Evolutionary conservation across 768 basidiomycete genomes (phyloP).

Genomic region (Mycena chlorophos): DNA sequence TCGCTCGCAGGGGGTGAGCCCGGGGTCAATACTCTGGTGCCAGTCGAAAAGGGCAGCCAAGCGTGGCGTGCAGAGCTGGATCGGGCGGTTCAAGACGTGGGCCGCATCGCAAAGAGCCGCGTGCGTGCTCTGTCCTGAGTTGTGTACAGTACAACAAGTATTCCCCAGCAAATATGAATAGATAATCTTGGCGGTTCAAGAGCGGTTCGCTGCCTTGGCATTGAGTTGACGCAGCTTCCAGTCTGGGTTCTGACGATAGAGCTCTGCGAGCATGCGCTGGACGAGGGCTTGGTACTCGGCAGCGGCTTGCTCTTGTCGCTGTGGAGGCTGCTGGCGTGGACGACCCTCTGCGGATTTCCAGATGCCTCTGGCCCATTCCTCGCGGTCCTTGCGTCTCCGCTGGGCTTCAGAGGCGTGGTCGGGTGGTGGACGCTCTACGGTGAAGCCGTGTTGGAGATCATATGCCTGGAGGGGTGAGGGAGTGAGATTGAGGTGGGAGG

Average conservation of each 20-base stretch:
- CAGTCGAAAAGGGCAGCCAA: slow-evolving; percentile 38
- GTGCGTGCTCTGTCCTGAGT: too few species aligned
- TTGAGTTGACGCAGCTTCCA: slow-evolving; percentile 58
- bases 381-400: slow-evolving; percentile 47
- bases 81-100: slow-evolving; percentile 74
- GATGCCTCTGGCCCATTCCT: slow-evolving; percentile 53
- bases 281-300: slow-evolving; percentile 44
- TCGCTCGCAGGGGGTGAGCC: slow-evolving; percentile 49
- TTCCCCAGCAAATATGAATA: slow-evolving; percentile 1
- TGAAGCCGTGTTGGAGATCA: slow-evolving; percentile 38
- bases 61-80: slow-evolving; percentile 69
- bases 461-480: slow-evolving; percentile 39
- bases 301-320: slow-evolving; percentile 43
- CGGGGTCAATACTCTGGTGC: slow-evolving; percentile 34
- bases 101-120: slow-evolving; percentile 74
- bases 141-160: too few species aligned
- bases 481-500: neutral
- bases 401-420: slow-evolving; percentile 41
- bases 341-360: slow-evolving; percentile 51
- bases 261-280: slow-evolving; percentile 54
- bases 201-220: slow-evolving; percentile 44
- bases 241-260: slow-evolving; percentile 59
- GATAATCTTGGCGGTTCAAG: neutral
- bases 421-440: slow-evolving; percentile 27
- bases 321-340: slow-evolving; percentile 39